Percentiles rank a stretch among this genome's conserved stretches.
phyloP scores from a whole-genome alignment of 1,284 basidiomycete species.

The Cutaneotrichosporon mucoides region DNA sequence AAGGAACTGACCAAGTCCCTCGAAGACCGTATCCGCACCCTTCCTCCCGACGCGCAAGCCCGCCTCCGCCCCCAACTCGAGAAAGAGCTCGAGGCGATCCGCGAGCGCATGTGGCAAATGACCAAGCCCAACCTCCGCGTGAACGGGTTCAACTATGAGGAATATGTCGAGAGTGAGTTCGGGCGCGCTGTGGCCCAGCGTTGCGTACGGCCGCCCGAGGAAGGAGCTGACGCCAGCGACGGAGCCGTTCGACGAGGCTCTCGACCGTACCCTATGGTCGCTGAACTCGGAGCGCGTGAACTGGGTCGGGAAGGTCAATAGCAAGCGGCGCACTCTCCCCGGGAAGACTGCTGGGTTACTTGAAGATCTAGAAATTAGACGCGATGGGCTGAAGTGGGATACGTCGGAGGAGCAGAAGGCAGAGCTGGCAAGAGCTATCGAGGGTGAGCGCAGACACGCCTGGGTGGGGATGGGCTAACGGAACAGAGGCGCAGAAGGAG shows the following conservation, averaged over 20 bases:
- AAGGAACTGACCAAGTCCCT: constrained; percentile 23
- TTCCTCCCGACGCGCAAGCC: constrained; percentile 34
- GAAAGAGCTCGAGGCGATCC: constrained; percentile 32
- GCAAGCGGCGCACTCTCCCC: constrained; percentile 59
- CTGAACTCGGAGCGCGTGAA: constrained; percentile 62
- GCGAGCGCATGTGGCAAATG: constrained; percentile 53
- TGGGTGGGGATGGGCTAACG: neutral
- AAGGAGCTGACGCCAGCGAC: constrained; percentile 53
- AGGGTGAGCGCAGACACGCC: neutral
- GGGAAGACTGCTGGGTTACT: constrained; percentile 55
- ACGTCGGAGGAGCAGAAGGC: constrained; percentile 30
- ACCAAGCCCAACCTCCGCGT: constrained; percentile 68
- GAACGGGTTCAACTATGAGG: constrained; percentile 71
- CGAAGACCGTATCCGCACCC: constrained; percentile 34
- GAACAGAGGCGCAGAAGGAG: constrained; percentile 3
- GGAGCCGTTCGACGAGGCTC: constrained; percentile 72
- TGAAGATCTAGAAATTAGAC: constrained; percentile 53
- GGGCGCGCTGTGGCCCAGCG: too few species aligned
- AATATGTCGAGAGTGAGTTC: constrained; percentile 53
- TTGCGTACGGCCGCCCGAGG: too few species aligned
- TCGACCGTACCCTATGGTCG: constrained; percentile 68
- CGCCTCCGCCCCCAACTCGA: constrained; percentile 38
- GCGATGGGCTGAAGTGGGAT: constrained; percentile 50
- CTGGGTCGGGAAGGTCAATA: constrained; percentile 64
- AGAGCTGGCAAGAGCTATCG: neutral